Base-by-base conservation (phyloP, 768 basidiomycete species). In the Mycena venus region DNA sequence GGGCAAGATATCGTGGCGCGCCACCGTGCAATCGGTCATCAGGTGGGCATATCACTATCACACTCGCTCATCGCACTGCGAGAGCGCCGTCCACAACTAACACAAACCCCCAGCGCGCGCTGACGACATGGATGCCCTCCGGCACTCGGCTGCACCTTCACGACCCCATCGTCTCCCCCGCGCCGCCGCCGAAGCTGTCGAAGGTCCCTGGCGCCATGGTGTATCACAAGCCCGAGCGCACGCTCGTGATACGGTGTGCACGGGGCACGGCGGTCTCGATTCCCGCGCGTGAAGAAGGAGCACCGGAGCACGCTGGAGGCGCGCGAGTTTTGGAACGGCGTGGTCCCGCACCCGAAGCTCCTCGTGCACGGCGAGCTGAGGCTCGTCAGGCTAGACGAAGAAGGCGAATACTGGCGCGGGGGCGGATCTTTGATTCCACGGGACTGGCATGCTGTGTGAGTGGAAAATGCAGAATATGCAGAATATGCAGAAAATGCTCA, bases 281-380 rank as follows among this genome's bases (percentile, higher is more conserved):
- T 2, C n/a, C 83, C 84, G 2, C 82, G 83, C 73, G 83, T 96
- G 21, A 91, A 93, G 78, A 90, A 91, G 72, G 91, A 93, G 75
- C 34, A 49, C 44, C 89, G 89, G 75, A 82, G 86, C 29, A 80
- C 89, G 77, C 74, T 95, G 72, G 79, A 79, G 17, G 92, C 91
- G 3, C 88, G 84, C 72, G 92, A 92, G 62, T 96, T 94, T 92
- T 96, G 94, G 94, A 95, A 94, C 80, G 95, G 95, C 2, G 83
- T 82, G 15, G 21, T 77, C 2, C 72, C 75, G 15, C 31, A 62
- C n/a, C 34, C 64, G 53, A 23, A 8, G 59, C 66, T 70, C 4
- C 34, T 74, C 10, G 72, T 70, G 38, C 34, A 47, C 21, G 72
- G 72, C n/a, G 72, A 77, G 59, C 44, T 74, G 29, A 25, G 75